Conservation (phyloP, 1,284 basidiomycete genomes). For the Meripilus lineatus region DNA sequence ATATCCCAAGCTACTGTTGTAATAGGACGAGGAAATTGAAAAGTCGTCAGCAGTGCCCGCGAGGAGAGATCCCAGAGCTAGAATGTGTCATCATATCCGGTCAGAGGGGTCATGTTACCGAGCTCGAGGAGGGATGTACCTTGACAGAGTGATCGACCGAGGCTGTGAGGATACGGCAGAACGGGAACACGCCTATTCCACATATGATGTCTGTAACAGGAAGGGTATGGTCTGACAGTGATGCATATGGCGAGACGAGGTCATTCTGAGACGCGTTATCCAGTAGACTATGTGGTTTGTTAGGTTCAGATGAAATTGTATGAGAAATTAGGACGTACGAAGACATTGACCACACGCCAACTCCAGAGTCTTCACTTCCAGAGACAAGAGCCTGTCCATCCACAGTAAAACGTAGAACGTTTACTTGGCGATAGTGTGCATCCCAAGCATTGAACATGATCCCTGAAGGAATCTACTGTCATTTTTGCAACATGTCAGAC, state of each 20-base stretch:
- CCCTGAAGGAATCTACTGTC: slow-evolving; percentile 77
- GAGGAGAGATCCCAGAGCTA: slow-evolving; percentile 83
- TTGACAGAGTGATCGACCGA: slow-evolving; percentile 93
- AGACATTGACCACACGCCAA: slow-evolving; percentile 86
- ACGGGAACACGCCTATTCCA: slow-evolving; percentile 77
- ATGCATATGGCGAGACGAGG: slow-evolving; percentile 72
- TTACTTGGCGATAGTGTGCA: slow-evolving; percentile 90
- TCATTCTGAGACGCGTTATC: slow-evolving; percentile 69
- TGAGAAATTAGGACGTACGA: slow-evolving; percentile 45
- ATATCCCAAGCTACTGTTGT: slow-evolving; percentile 72
- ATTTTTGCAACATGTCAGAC: slow-evolving; percentile 13
- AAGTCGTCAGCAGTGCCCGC: slow-evolving; percentile 77
- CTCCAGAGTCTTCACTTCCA: slow-evolving; percentile 85
- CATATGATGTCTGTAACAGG: slow-evolving; percentile 81
- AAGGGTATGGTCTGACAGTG: slow-evolving; percentile 88
- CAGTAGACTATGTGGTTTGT: slow-evolving; percentile 47
- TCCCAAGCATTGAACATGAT: slow-evolving; percentile 88
- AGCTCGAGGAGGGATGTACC: slow-evolving; percentile 35
- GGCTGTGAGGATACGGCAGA: slow-evolving; percentile 73
- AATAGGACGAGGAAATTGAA: slow-evolving; percentile 75
- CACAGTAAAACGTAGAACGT: slow-evolving; percentile 75
- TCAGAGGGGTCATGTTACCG: slow-evolving; percentile 5
- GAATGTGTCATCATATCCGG: slow-evolving; percentile 9
- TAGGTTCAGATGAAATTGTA: neutral
- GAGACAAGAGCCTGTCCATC: slow-evolving; percentile 82